Conservation (phyloP, 2,329 filamentous ascomycete genomes). For the Talaromyces sp. region DNA sequence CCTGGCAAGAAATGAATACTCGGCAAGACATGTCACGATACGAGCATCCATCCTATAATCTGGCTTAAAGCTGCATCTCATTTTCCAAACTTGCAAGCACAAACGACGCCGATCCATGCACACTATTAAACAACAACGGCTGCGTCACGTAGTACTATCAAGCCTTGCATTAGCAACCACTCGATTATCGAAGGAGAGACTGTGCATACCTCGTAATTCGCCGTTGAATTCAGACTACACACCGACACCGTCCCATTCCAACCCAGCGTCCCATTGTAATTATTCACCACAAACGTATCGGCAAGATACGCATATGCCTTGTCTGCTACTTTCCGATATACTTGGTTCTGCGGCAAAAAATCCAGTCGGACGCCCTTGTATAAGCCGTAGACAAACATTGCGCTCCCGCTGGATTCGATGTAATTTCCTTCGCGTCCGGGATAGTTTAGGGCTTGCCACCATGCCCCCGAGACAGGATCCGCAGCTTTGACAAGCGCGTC, state of each 20-base stretch:
- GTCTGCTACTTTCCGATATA: constrained; percentile 39
- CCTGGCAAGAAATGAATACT: neutral
- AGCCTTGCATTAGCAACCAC: constrained; percentile 5
- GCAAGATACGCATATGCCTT: constrained; percentile 47
- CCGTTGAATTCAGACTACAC: constrained; percentile 50
- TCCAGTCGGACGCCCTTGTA: constrained; percentile 47
- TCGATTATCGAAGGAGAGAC: neutral
- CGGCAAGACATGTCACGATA: neutral
- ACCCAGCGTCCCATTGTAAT: constrained; percentile 49
- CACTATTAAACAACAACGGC: constrained; percentile 27
- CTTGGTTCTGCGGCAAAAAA: constrained; percentile 26
- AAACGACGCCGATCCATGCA: constrained; percentile 27
- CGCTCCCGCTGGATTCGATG: constrained; percentile 58
- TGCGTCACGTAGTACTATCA: constrained; percentile 27
- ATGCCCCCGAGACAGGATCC: constrained; percentile 48
- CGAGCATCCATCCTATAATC: neutral
- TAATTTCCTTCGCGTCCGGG: constrained; percentile 54
- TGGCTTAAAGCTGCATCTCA: constrained; percentile 20
- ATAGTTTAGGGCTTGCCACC: constrained; percentile 59
- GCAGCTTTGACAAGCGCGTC: constrained; percentile 43
- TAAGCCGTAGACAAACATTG: constrained; percentile 57
- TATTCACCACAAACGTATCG: constrained; percentile 46
- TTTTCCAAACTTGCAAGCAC: constrained; percentile 28
- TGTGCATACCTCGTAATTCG: constrained; percentile 46
- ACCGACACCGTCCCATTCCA: constrained; percentile 54